Base-by-base conservation (phyloP, 441 rosid species). In the Rhodomyrtus psidioides region DNA sequence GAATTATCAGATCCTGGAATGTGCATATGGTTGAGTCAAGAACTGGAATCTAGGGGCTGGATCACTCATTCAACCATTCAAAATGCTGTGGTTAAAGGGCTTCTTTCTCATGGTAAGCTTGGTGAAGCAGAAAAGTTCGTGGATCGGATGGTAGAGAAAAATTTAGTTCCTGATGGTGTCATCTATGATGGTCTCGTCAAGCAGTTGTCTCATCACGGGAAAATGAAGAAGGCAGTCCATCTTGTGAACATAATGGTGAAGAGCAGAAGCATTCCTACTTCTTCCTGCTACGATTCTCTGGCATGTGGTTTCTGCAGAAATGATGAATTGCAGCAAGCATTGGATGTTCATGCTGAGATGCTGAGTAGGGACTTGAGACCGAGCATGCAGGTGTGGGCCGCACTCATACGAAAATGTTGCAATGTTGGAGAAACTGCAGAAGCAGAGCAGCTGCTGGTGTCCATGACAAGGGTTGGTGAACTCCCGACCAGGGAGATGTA, bases 321-420 rank as follows among this genome's bases (percentile, higher is more conserved):
- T 51, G 87, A 91, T 85, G 90, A 90, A 49, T 85, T 95, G 84
- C 90, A 88, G n/a, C 88, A 85, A 84, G 96, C 98, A 51, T 84
- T 93, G 92, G 92, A 92, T 87, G 91, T 94, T 84, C 96, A 94
- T 85, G 27, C 92, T 12, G 96, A 97, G 92, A 94, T 94, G 96
- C 60, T 93, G 89, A 91, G 90, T 17, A 81, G 89, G 88, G 91
- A 91, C 86, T 91, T 94, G 56, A 93, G 87, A 30, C 97, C 96
- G 51, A 93, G 93, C 86, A 79, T 90, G 30, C 90, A 86, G 53
- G 90, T 94, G 55, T 91, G 95, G 93, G 90, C 86, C 62, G 55
- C 86, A 53, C 91, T 97, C 34, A 86, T 95, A 82, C 79, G 23
- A 28, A 85, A 89, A 84, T 83, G 90, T 83, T 93, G 95, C 81